Evolutionary conservation across 2,329 filamentous ascomycete genomes (phyloP), one percentile per base, ranked within the genome.

Genomic region (Rosellinia necatrix): DNA sequence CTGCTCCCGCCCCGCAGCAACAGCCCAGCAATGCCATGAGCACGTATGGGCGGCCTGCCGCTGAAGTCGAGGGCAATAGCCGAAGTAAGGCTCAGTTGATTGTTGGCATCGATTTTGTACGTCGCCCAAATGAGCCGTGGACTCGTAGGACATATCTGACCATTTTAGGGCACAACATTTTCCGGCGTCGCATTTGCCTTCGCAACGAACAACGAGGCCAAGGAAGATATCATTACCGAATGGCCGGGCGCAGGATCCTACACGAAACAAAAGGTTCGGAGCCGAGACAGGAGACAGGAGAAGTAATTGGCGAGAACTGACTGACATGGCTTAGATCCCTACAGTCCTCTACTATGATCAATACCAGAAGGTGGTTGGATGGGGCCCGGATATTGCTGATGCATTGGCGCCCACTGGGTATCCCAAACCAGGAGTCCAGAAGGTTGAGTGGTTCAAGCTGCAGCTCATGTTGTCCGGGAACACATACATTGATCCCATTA

Each of bases 321-420:
- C 64, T 70, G 53, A 71, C 58, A 37, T 50, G 15, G 24, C 46
- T 51, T 59, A 96, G 94, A 97, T 99, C 67, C 94, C 94, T 13
- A 97, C 94, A 12, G 94, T 99, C n/a, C 84, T 99, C 59, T 99
- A 99, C 80, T 99, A 99, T 72, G 94, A 99, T 72, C 93, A 97
- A 76, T 96, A 97, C 75, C 94, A 99, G 71, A 97, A 97, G 75
- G 94, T 99, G 44, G 94, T 97, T n/a, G 94, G 94, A 67, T 99
- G 94, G 94, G 94, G 94, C 60, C 92, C 93, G 54, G 94, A 99
- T 80, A 97, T 97, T 68, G 91, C 94, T 59, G 93, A 97, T 76
- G 94, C 94, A 62, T 84, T 97, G 63, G 93, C 94, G 49, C 94
- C 94, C 25, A 97, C 94, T 35, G 94, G 94, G 61, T 97, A 97